Evolutionary conservation across 192 early-diverging fungal genomes (phyloP), one percentile per base, ranked within the genome.

Genomic region (Martensiomyces pterosporus): DNA sequence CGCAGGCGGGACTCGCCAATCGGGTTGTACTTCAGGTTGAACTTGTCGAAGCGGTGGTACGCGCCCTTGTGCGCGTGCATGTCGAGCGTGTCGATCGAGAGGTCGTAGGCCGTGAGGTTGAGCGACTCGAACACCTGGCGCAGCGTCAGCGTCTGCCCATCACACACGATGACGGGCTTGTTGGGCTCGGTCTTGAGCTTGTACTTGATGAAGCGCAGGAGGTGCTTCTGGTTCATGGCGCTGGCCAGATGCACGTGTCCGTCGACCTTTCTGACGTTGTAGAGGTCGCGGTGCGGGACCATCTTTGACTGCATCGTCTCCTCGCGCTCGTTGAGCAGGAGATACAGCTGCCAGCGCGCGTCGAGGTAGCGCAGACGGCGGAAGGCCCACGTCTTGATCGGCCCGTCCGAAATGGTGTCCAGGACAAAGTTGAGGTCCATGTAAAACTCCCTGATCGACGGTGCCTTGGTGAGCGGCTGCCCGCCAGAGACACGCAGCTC

Each of bases 51-150:
- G 21, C 88, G 75, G 74, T 93, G 89, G 75, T 90, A 93, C 1
- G 89, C 87, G 71, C 90, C 88, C 38, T 89, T 90, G 76, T 93
- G 89, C 1, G 89, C 86, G 67, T 93, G 91, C 88, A 91, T 92
- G 56, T 93, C 91, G 50, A 93, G 65, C 0, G 88, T 93, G 67
- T 93, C 91, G 46, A 91, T 89, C 22, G 73, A 82, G 1, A 93
- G 73, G 51, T 93, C 89, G 61, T 93, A 93, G 1, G 91, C 88
- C 4, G 88, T 89, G 24, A 93, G 60, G 10, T 85, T 79, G 61
- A 93, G 77, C 79, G 79, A 83, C 44, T 91, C 69, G 53, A 93
- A 93, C 24, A 93, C 91, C 52, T 89, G 61, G 9, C 37, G 43
- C 1, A 91, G 57, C 0, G 87, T 91, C 53, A 91, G 69, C 17